These are phyloP conservation scores for Saturnispora silvae DNA, from an alignment of 805 yeast species.

Conservation along the genomic window DNA sequence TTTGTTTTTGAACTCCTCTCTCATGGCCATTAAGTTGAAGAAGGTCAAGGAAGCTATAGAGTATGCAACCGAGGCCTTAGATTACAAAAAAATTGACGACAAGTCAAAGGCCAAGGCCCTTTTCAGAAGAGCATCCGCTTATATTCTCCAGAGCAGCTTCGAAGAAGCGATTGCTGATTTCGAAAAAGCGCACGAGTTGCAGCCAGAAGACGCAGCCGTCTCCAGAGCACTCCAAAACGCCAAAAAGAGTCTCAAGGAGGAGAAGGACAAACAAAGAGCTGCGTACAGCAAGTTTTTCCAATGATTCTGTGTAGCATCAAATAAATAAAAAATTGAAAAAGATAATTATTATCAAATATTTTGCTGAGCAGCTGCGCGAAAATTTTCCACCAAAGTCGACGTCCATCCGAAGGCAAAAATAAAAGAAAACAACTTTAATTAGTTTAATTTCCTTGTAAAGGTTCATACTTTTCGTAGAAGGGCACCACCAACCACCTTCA, in stretches of 20 bases:
- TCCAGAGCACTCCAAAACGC: conserved; percentile 53
- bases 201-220: conserved; percentile 68
- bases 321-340: background rate
- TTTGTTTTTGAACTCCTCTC: conserved; percentile 59
- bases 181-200: conserved; percentile 49
- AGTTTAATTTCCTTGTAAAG: background rate
- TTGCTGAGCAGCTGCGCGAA: conserved; percentile 9
- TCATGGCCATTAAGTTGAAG: conserved; percentile 57
- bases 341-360: background rate
- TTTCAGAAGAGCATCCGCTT: conserved; percentile 77
- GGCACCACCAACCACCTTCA: background rate
- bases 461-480: conserved; percentile 2
- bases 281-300: conserved; percentile 62
- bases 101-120: conserved; percentile 74
- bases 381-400: conserved; percentile 1
- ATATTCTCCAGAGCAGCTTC: conserved; percentile 50
- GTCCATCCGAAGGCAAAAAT: conserved; percentile 7
- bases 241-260: conserved; percentile 37
- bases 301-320: background rate
- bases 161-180: conserved; percentile 61
- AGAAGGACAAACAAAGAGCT: conserved; percentile 59
- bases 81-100: conserved; percentile 46
- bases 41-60: conserved; percentile 43
- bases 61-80: conserved; percentile 59
- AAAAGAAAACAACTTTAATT: conserved; percentile 3